Percentiles rank a stretch among this genome's conserved stretches.
phyloP scores from a whole-genome alignment of 2,329 filamentous ascomycete genomes.

The Claviceps arundinis region DNA sequence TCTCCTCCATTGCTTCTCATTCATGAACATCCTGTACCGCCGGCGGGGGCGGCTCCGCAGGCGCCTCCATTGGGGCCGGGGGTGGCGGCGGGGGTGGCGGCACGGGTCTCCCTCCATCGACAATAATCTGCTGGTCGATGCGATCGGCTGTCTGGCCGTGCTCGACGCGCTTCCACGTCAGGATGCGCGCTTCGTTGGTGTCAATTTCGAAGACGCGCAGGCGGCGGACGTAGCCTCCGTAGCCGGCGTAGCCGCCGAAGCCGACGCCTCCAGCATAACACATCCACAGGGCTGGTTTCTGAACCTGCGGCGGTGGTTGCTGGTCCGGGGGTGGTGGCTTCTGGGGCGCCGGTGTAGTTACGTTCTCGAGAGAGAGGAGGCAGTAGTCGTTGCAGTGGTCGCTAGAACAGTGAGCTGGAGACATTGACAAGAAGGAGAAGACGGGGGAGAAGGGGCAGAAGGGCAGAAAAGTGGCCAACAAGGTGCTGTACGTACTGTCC shows the following conservation, averaged over 20 bases:
- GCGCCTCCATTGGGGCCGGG: background rate
- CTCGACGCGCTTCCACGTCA: slow-evolving; percentile 86
- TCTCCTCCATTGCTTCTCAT: background rate
- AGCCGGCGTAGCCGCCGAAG: slow-evolving; percentile 91
- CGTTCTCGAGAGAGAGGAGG: slow-evolving; percentile 42
- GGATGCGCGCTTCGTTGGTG: slow-evolving; percentile 76
- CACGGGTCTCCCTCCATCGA: slow-evolving; percentile 42
- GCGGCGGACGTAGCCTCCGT: slow-evolving; percentile 70
- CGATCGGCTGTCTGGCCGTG: slow-evolving; percentile 39
- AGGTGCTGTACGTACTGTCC: slow-evolving; percentile 56
- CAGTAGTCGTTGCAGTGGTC: slow-evolving; percentile 98
- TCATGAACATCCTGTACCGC: slow-evolving; percentile 7
- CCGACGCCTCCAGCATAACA: slow-evolving; percentile 88
- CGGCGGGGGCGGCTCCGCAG: background rate
- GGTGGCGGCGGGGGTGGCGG: slow-evolving; percentile 15
- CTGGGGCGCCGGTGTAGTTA: slow-evolving; percentile 10
- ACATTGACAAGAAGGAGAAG: background rate
- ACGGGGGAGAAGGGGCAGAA: background rate
- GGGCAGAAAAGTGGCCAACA: background rate
- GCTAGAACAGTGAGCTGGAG: slow-evolving; percentile 24
- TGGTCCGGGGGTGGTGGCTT: background rate
- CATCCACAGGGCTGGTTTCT: slow-evolving; percentile 78
- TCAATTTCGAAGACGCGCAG: slow-evolving; percentile 88
- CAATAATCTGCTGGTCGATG: slow-evolving; percentile 52
- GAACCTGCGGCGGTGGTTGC: slow-evolving; percentile 6